Evolutionary conservation across 495 filamentous ascomycete species (phyloP).

Genomic region (Penicillium bovifimosum): DNA sequence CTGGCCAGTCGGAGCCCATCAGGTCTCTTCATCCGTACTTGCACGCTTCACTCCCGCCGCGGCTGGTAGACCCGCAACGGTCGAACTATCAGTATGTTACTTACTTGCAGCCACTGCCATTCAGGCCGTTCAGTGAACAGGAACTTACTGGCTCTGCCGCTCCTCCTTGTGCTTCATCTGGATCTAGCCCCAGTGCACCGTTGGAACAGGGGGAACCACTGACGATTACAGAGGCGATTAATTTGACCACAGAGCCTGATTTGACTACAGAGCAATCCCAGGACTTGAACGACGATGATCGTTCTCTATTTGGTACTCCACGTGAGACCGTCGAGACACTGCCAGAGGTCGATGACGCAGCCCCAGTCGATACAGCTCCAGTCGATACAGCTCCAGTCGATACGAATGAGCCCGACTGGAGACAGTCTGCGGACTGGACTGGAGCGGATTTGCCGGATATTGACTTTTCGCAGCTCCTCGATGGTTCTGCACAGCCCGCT

Average conservation of each 20-base stretch:
- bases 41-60: background rate
- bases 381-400: no score
- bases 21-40: background rate
- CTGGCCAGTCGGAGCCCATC: background rate
- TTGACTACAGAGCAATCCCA: background rate
- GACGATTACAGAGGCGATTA: no score
- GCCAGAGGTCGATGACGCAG: no score
- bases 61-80: background rate
- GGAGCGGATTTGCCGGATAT: background rate
- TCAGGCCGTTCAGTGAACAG: background rate
- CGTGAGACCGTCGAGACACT: background rate
- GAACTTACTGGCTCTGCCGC: background rate
- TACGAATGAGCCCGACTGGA: background rate
- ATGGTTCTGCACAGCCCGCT: background rate
- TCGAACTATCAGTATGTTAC: constrained; percentile 6
- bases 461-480: background rate
- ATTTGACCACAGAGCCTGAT: background rate
- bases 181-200: background rate
- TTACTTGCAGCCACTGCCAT: constrained; percentile 5
- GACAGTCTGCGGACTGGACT: background rate
- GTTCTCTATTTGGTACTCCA: background rate
- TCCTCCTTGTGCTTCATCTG: background rate
- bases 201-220: no score
- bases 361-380: no score
- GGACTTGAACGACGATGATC: background rate